Evolutionary conservation across 257 asterid species (phyloP).

Genomic region (Verbena officinalis): DNA sequence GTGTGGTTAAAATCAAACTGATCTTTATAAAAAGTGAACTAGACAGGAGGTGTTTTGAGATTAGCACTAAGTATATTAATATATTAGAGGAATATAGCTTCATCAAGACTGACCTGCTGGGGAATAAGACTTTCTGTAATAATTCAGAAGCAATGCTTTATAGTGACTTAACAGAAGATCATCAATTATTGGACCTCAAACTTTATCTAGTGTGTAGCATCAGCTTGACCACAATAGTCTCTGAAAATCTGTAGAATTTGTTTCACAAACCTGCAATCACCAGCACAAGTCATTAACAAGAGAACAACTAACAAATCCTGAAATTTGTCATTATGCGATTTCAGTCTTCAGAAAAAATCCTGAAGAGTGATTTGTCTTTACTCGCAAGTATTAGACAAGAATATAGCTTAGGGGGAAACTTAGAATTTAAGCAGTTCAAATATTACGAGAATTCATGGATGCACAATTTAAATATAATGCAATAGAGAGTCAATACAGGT

Average conservation of each 20-base stretch:
- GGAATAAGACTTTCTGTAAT: constrained; percentile 5
- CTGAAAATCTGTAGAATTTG: not conserved
- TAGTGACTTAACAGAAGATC: constrained; percentile 1
- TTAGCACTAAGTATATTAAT: constrained; percentile 24
- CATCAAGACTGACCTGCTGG: constrained; percentile 8
- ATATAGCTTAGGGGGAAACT: constrained; percentile 5
- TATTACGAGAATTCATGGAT: not conserved
- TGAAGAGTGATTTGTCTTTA: not conserved
- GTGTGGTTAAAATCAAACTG: constrained; percentile 32
- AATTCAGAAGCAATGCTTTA: constrained; percentile 10
- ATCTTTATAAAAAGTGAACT: constrained; percentile 23
- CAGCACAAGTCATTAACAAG: constrained; percentile 2
- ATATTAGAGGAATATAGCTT: constrained; percentile 8
- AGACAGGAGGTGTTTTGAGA: constrained; percentile 20
- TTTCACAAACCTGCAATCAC: not conserved
- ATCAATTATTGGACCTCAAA: constrained; percentile 13
- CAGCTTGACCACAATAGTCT: constrained; percentile 1
- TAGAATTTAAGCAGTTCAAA: constrained; percentile 12
- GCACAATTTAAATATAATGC: not conserved
- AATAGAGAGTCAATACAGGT: constrained; percentile 18
- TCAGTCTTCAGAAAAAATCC: not conserved
- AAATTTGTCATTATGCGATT: not conserved
- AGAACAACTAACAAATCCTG: constrained; percentile 7
- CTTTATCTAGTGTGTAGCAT: not conserved
- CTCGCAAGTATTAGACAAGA: not conserved